These are phyloP conservation scores for Nakazawaea molendinolei DNA, from an alignment of 805 yeast species.

Conservation along the genomic window DNA sequence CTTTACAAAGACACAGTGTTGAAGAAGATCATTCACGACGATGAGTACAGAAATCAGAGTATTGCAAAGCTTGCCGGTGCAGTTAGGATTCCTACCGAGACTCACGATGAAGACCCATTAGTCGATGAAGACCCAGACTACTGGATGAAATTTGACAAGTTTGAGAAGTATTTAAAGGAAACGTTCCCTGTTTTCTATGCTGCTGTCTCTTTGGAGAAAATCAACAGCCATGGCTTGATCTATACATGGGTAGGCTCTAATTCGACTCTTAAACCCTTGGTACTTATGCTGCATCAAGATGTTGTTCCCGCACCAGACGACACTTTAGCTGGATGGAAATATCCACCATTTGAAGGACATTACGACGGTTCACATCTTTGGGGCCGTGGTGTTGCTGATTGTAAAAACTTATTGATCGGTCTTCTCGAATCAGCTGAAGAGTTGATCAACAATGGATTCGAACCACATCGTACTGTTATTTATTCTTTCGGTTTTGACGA, in stretches of 20 bases:
- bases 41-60: constrained; percentile 31
- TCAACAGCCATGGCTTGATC: constrained; percentile 38
- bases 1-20: constrained; percentile 26
- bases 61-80: constrained; percentile 48
- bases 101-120: constrained; percentile 44
- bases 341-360: constrained; percentile 30
- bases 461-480: constrained; percentile 36
- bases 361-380: constrained; percentile 31
- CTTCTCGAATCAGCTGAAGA: constrained; percentile 27
- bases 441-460: constrained; percentile 25
- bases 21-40: constrained; percentile 28
- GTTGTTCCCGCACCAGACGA: constrained; percentile 41
- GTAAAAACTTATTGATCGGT: constrained; percentile 38
- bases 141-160: constrained; percentile 25
- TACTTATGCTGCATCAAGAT: constrained; percentile 46
- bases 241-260: constrained; percentile 38
- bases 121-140: constrained; percentile 47
- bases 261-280: constrained; percentile 32
- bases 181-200: constrained; percentile 35
- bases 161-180: constrained; percentile 31
- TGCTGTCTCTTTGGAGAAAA: constrained; percentile 27
- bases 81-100: constrained; percentile 57
- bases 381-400: constrained; percentile 36
- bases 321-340: constrained; percentile 32
- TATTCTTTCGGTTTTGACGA: constrained; percentile 48